These are phyloP conservation scores for Colletotrichum liaoningense DNA, from an alignment of 2,329 filamentous ascomycete genomes.

Conservation along the genomic window DNA sequence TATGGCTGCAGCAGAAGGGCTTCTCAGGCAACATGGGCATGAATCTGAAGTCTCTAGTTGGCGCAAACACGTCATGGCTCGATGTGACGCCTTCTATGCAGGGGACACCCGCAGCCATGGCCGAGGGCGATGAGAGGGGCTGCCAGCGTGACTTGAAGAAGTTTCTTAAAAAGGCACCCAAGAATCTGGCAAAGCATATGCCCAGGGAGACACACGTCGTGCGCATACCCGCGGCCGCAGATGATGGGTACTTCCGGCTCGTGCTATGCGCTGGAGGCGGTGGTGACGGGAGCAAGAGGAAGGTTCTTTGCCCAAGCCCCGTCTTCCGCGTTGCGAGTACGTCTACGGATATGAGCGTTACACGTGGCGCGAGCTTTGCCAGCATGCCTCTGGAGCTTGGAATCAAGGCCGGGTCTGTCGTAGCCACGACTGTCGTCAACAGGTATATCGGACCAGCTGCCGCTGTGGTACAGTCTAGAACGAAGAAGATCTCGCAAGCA, in stretches of 20 bases:
- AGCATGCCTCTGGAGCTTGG: slow-evolving; percentile 76
- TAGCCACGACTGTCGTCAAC: slow-evolving; percentile 58
- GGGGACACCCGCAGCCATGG: slow-evolving; percentile 60
- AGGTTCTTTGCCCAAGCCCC: slow-evolving; percentile 72
- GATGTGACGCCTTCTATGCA: slow-evolving; percentile 72
- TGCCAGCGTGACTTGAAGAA: slow-evolving; percentile 76
- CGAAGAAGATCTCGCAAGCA: slow-evolving; percentile 46
- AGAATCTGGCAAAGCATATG: slow-evolving; percentile 57
- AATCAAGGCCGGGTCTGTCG: slow-evolving; percentile 64
- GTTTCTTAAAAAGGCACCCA: slow-evolving; percentile 68
- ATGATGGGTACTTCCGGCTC: slow-evolving; percentile 77
- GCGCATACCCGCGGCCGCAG: slow-evolving; percentile 70
- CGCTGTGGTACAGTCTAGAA: slow-evolving; percentile 52
- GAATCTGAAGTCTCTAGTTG: slow-evolving; percentile 71
- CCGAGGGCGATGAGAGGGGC: slow-evolving; percentile 69
- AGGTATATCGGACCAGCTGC: slow-evolving; percentile 51
- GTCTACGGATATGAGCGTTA: slow-evolving; percentile 68
- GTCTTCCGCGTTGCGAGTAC: slow-evolving; percentile 77
- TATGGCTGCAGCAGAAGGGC: slow-evolving; percentile 77
- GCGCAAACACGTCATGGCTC: slow-evolving; percentile 70
- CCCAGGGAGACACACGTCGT: slow-evolving; percentile 73
- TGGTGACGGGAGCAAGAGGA: slow-evolving; percentile 54
- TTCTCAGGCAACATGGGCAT: slow-evolving; percentile 77
- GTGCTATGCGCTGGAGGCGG: slow-evolving; percentile 66
- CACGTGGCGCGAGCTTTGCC: slow-evolving; percentile 72